These are phyloP conservation scores for Xylariaceae sp. DNA, from an alignment of 2,329 filamentous ascomycete species.

Conservation along the genomic window DNA sequence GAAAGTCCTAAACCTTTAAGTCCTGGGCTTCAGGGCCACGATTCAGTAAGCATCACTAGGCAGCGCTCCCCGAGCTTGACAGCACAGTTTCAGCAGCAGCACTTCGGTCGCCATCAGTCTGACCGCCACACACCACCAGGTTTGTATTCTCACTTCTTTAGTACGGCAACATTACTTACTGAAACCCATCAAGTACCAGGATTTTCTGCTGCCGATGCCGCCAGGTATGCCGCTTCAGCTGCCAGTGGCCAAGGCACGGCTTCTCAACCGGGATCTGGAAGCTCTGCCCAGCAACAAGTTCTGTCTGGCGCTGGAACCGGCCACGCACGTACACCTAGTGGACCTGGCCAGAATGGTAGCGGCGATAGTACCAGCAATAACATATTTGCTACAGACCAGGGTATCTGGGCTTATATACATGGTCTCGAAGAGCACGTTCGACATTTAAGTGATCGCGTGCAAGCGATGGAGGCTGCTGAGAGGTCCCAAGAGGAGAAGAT, in stretches of 20 bases:
- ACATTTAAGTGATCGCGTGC: slow-evolving; percentile 51
- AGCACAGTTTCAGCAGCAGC: slow-evolving; percentile 69
- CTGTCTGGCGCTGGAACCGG: slow-evolving; percentile 26
- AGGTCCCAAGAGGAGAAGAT: slow-evolving; percentile 47
- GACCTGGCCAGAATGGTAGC: slow-evolving; percentile 57
- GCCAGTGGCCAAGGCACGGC: slow-evolving; percentile 27
- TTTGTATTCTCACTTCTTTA: slow-evolving; percentile 44
- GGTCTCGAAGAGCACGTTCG: slow-evolving; percentile 67
- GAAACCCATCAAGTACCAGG: slow-evolving; percentile 38
- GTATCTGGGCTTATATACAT: slow-evolving; percentile 75
- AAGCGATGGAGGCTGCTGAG: slow-evolving; percentile 49
- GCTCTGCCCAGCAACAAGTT: slow-evolving; percentile 30
- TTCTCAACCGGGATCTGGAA: slow-evolving; percentile 35
- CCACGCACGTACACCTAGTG: slow-evolving; percentile 52
- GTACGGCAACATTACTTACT: slow-evolving; percentile 32
- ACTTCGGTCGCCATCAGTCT: slow-evolving; percentile 62
- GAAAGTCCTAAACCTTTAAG: slow-evolving; percentile 88
- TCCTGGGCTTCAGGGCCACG: slow-evolving; percentile 60
- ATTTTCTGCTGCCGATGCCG: slow-evolving; percentile 40
- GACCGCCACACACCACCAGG: slow-evolving; percentile 62
- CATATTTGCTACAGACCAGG: slow-evolving; percentile 67
- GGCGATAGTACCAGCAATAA: slow-evolving; percentile 67
- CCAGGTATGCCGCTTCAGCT: slow-evolving; percentile 37
- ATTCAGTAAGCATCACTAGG: slow-evolving; percentile 56
- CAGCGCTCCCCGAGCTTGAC: slow-evolving; percentile 71